A percentile compares a stretch with the other conserved stretches of the same genome.
These are phyloP conservation scores for Gastrolobium bilobum DNA, from an alignment of 306 rosid genomes.

Conservation along the genomic window DNA sequence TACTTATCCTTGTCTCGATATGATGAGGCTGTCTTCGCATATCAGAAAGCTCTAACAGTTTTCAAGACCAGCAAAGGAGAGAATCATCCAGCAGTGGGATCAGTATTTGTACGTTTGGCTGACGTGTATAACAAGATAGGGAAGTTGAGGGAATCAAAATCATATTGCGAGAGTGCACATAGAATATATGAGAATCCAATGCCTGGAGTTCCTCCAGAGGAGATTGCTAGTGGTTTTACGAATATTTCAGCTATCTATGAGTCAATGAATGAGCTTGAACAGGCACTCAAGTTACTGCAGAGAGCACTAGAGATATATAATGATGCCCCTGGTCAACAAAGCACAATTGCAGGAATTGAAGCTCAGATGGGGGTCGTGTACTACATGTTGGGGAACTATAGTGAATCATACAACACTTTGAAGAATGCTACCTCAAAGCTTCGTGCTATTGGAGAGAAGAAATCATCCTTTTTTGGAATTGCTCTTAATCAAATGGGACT, in stretches of 20 bases:
- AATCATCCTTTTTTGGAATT: slow-evolving; percentile 89
- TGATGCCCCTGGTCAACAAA: slow-evolving; percentile 89
- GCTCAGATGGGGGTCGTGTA: slow-evolving; percentile 96
- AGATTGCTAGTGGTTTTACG: slow-evolving; percentile 89
- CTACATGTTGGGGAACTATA: slow-evolving; percentile 83
- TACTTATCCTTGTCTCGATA: slow-evolving; percentile 84
- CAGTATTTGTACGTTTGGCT: slow-evolving; percentile 85
- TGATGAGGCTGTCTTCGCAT: slow-evolving; percentile 89
- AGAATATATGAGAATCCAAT: slow-evolving; percentile 84
- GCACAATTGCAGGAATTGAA: slow-evolving; percentile 88
- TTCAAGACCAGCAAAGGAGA: slow-evolving; percentile 91
- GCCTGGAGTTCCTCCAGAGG: slow-evolving; percentile 81
- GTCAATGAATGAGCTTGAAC: slow-evolving; percentile 86
- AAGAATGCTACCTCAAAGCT: slow-evolving; percentile 79
- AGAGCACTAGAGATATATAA: slow-evolving; percentile 81
- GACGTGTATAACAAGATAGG: slow-evolving; percentile 87
- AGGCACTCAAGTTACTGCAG: slow-evolving; percentile 78
- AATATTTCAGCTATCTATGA: slow-evolving; percentile 85
- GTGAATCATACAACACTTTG: slow-evolving; percentile 81
- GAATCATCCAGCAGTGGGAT: slow-evolving; percentile 89
- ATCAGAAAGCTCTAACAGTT: slow-evolving; percentile 84
- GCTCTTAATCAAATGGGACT: slow-evolving; percentile 99
- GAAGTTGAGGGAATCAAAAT: slow-evolving; percentile 81
- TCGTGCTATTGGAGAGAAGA: slow-evolving; percentile 88
- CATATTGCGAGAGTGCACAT: slow-evolving; percentile 93